A percentile compares a stretch with the other conserved stretches of the same genome.
phyloP scores from a whole-genome alignment of 495 filamentous ascomycete species.

The Daldinia concentrica region DNA sequence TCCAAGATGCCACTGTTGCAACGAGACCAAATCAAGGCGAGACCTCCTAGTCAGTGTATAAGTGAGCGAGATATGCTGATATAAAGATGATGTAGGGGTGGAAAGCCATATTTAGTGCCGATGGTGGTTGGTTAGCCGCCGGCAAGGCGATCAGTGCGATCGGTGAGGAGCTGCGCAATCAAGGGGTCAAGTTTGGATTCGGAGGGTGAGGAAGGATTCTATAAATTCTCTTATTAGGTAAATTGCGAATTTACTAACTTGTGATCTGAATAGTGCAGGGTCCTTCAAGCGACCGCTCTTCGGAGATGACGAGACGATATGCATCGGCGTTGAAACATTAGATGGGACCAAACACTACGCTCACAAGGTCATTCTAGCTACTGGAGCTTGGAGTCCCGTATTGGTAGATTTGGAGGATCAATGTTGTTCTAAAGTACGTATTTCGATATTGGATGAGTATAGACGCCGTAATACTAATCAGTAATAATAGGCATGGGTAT shows the following conservation, averaged over 20 bases:
- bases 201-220: conserved; percentile 24
- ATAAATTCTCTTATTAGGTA: background rate
- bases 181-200: conserved; percentile 39
- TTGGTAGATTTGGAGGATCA: conserved; percentile 51
- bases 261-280: conserved; percentile 19
- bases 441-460: background rate
- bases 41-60: background rate
- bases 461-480: conserved; percentile 11
- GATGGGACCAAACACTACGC: conserved; percentile 49
- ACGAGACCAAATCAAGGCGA: conserved; percentile 38
- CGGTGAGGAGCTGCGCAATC: conserved; percentile 32
- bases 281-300: conserved; percentile 35
- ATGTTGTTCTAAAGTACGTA: conserved; percentile 41
- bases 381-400: conserved; percentile 50
- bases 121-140: conserved; percentile 43
- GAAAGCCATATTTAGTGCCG: conserved; percentile 43
- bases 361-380: conserved; percentile 47
- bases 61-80: conserved; percentile 3
- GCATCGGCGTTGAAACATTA: conserved; percentile 46
- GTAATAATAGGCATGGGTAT: conserved; percentile 55
- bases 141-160: conserved; percentile 40
- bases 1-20: conserved; percentile 37
- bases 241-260: background rate
- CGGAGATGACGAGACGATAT: conserved; percentile 30
- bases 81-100: conserved; percentile 23